A percentile compares a stretch with the other conserved stretches of the same genome.
phyloP scores from a whole-genome alignment of 208 protist genomes.

The Novymonas esmeraldas region DNA sequence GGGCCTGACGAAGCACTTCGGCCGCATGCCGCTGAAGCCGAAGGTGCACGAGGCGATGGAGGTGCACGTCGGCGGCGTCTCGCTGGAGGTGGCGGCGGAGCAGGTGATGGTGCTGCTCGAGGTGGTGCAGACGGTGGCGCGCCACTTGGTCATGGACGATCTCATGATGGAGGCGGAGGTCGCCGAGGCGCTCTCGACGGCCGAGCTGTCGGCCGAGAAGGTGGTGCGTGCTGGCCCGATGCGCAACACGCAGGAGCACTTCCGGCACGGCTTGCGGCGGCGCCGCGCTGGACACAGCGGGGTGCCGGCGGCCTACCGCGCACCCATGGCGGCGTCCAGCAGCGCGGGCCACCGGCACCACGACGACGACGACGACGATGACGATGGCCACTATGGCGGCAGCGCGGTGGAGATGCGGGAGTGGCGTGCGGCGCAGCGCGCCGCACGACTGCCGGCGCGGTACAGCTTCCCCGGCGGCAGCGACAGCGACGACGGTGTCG shows the following conservation, averaged over 20 bases:
- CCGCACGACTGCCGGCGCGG: background rate
- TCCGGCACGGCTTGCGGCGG: conserved; percentile 4
- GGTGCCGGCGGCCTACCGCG: background rate
- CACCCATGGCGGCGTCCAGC: background rate
- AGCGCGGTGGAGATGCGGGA: conserved; percentile 23
- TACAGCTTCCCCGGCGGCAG: background rate
- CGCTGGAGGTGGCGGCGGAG: conserved; percentile 57
- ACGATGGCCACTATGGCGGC: background rate
- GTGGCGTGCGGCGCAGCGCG: conserved; percentile 19
- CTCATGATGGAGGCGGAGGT: conserved; percentile 51
- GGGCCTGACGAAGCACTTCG: conserved; percentile 71
- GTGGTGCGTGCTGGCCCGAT: conserved; percentile 24
- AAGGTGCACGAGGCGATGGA: conserved; percentile 77
- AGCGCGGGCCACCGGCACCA: background rate
- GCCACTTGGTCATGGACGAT: conserved; percentile 69
- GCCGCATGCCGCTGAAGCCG: conserved; percentile 66
- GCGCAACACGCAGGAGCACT: conserved; percentile 16
- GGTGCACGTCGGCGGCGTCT: conserved; percentile 50
- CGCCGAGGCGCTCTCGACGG: conserved; percentile 50
- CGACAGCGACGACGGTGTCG: background rate
- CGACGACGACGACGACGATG: background rate
- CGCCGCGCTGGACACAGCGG: conserved; percentile 10
- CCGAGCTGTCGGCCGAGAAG: conserved; percentile 66
- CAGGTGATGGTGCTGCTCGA: conserved; percentile 56
- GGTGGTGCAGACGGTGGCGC: conserved; percentile 36